Base-by-base conservation (phyloP, 2,329 filamentous ascomycete species). In the Aspergillus sergii region DNA sequence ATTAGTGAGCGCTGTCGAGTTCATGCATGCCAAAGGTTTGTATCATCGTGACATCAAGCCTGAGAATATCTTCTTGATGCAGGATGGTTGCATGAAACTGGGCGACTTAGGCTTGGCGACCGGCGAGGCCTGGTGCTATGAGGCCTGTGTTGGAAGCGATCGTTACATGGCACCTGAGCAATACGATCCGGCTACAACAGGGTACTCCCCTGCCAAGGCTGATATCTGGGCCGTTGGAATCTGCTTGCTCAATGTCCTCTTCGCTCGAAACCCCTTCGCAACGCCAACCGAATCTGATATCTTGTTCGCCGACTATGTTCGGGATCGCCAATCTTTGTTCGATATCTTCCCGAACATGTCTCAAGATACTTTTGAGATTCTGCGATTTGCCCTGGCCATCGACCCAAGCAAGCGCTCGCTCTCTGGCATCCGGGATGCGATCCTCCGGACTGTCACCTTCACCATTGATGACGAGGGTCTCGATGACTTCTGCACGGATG, bases 141-240 rank as follows among this genome's bases (percentile, higher is more conserved):
- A 99, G 83, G 90, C 91, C 67, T 95, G 92, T 66, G 95, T 99
- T 54, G 95, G 95, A 69, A 98, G 95, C 76, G 95, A 99, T 76
- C 93, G 95, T 61, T 99, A 99, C 82, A 99, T 99, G 95, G 94
- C 95, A 61, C 95, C 95, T 6, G 95, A 99, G 80, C 95, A 99
- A 79, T 98, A 95, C 73, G 94, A 98, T 77, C 93, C 94, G 59
- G 88, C 89, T 69, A 90, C 89, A 66, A 88, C 87, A 66, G 95
- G 95, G 64, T 99, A 99, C 81, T 94, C 93, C 61, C 94, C 95
- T 54, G 92, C 92, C 53, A 89, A 95, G 80, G 95, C 95, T 58
- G 95, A 99, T 77, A 89, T 97, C 71, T 99, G 95, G 95, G 93
- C 95, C 62, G 91, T 99, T 75, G 95, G 95, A 67, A 94, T 99